phyloP scores from a whole-genome alignment of 495 filamentous ascomycete genomes.

The Aspergillus cristatus region DNA sequence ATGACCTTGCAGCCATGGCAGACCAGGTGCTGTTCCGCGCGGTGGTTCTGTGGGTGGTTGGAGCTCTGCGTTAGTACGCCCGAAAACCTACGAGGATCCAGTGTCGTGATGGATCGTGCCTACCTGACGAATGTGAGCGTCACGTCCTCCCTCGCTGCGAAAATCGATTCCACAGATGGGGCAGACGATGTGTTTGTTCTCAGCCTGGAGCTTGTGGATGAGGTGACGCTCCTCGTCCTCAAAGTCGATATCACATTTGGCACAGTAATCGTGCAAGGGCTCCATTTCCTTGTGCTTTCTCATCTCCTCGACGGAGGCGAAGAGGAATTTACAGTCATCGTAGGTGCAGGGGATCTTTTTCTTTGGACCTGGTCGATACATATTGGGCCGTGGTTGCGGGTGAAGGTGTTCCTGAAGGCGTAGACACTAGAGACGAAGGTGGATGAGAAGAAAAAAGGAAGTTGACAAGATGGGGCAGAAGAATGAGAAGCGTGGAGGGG shows the following conservation, averaged over 20 bases:
- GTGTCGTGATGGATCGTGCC: too few relatives aligned
- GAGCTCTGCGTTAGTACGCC: neutral
- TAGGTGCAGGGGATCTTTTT: slow-evolving; percentile 47
- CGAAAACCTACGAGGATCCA: too few relatives aligned
- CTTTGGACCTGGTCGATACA: neutral
- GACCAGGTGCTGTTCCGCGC: slow-evolving; percentile 27
- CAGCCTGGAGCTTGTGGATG: slow-evolving; percentile 30
- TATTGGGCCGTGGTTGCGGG: neutral
- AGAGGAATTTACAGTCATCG: slow-evolving; percentile 50
- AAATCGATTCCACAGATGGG: slow-evolving; percentile 44
- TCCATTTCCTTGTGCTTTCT: slow-evolving; percentile 35
- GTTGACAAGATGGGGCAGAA: neutral
- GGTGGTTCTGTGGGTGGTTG: slow-evolving; percentile 26
- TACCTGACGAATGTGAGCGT: slow-evolving; percentile 38
- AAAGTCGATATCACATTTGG: slow-evolving; percentile 41
- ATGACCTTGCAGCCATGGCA: slow-evolving; percentile 36
- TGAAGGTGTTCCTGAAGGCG: neutral
- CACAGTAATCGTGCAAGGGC: slow-evolving; percentile 42
- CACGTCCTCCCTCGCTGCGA: slow-evolving; percentile 32
- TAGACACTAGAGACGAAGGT: too few relatives aligned
- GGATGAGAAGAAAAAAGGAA: neutral
- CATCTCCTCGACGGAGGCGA: slow-evolving; percentile 40
- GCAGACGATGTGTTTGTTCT: slow-evolving; percentile 37
- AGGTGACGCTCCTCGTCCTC: slow-evolving; percentile 29
- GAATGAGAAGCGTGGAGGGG: neutral